Percentiles rank a stretch among this genome's conserved stretches.
Conservation (phyloP, 1,139 yeast genomes). For the Scheffersomyces cryptocercus region DNA sequence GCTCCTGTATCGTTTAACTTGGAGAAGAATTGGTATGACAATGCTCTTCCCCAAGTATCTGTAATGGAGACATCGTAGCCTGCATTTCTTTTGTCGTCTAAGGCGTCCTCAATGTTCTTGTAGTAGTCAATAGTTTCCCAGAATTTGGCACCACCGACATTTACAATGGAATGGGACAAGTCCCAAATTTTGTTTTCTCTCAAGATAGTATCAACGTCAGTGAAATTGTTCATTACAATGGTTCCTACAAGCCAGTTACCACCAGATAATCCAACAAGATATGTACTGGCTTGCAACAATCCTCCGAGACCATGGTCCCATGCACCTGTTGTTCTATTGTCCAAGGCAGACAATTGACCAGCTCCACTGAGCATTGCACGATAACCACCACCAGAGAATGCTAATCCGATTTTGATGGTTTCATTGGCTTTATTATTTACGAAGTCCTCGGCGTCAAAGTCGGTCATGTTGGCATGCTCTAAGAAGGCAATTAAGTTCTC, state of each 20-base stretch:
- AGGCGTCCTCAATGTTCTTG: slow-evolving; percentile 51
- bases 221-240: slow-evolving; percentile 77
- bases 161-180: slow-evolving; percentile 58
- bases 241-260: slow-evolving; percentile 87
- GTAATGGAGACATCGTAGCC: slow-evolving; percentile 79
- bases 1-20: slow-evolving; percentile 57
- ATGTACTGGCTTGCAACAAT: slow-evolving; percentile 69
- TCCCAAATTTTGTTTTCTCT: slow-evolving; percentile 65
- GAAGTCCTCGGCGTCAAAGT: slow-evolving; percentile 21
- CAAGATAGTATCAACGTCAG: slow-evolving; percentile 63
- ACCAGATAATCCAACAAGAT: slow-evolving; percentile 80
- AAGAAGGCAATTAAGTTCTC: slow-evolving; percentile 19
- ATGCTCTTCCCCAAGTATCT: slow-evolving; percentile 93
- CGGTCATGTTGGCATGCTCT: slow-evolving; percentile 18
- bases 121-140: slow-evolving; percentile 59
- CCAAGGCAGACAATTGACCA: slow-evolving; percentile 27
- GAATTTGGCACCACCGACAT: slow-evolving; percentile 71
- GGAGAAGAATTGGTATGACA: slow-evolving; percentile 75
- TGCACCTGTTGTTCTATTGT: slow-evolving; percentile 35
- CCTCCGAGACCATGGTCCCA: slow-evolving; percentile 74
- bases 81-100: slow-evolving; percentile 65
- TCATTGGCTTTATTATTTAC: slow-evolving; percentile 18
- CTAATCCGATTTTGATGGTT: slow-evolving; percentile 22
- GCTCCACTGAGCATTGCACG: slow-evolving; percentile 30
- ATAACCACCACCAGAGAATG: slow-evolving; percentile 30